Base-by-base conservation (phyloP, 768 basidiomycete species). In the Xerocomellus intermedius region DNA sequence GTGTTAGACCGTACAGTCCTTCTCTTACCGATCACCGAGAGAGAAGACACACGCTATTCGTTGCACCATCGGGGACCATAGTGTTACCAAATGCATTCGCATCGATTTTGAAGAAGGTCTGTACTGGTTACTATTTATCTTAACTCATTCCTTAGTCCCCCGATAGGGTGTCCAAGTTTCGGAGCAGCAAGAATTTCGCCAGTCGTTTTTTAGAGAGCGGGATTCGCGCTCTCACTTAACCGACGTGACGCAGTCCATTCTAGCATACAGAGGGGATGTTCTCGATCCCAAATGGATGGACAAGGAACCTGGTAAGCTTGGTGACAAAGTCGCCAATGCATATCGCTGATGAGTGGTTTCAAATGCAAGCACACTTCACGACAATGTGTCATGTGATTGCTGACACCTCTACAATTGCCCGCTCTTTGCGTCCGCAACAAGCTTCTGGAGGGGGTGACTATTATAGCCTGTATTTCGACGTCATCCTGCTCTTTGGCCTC, bases 401-500 rank as follows among this genome's bases (percentile, higher is more conserved):
- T 1, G 28, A 64, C 8, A 56, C 56, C 2, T 64, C 64, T 16
- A 4, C 4, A 2, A 19, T 59, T 26, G 51, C 42, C 7, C 16
- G 9, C 0, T 47, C 50, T 19, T 36, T 68, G 12, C 8, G 2
- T 9, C 39, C 42, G 0, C 35, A 16, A 47, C 26, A 7, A 39
- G 21, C 44, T 5, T 44, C 16, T 10, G 52, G 28, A 14, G 51
- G 53, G 30, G 26, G 14, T 24, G 26, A 39, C 7, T 70, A 70
- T 38, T 70, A 58, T 19, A 51, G 51, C n/a, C 51, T 70, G 37
- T 66, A 70, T n/a, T 54, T 70, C 46, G 70, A 66, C 9, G 55
- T 84, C 8, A 69, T 83, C 10, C 55, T 84, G 13, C 65, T 77
- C 1, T 81, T 83, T 54, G 82, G 81, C 1, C 60, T 78, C 32